Conservation (phyloP, 306 rosid genomes). For the Trifolium pratense region DNA sequence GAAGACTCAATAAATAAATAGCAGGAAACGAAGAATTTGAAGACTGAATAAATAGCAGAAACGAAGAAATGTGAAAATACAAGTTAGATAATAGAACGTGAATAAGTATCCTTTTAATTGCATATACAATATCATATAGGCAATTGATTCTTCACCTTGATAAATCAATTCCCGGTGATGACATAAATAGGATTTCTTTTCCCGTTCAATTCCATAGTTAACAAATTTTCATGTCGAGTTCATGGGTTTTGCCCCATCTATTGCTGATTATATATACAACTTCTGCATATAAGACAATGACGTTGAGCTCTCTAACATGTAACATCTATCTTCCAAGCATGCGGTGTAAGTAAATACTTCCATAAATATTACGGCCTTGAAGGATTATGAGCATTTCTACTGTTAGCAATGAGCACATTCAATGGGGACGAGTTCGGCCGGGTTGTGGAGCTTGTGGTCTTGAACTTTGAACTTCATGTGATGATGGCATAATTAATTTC, state of each 20-base stretch:
- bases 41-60: not conserved
- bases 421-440: constrained; percentile 33
- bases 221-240: not conserved
- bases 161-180: not conserved
- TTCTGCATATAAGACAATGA: not conserved
- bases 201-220: not conserved
- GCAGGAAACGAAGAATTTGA: too few relatives aligned
- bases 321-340: constrained; percentile 16
- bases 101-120: not conserved
- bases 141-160: not conserved
- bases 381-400: constrained; percentile 44
- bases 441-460: constrained; percentile 38
- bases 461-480: constrained; percentile 35
- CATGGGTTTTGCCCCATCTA: not conserved
- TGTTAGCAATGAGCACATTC: constrained; percentile 42
- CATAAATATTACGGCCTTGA: constrained; percentile 30
- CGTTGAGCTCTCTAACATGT: not conserved
- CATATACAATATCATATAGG: not conserved
- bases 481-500: constrained; percentile 66
- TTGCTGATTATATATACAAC: constrained; percentile 7
- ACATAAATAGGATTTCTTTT: not conserved
- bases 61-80: not conserved
- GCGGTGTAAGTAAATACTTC: constrained; percentile 8
- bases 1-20: too few relatives aligned
- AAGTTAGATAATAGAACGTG: not conserved